phyloP scores from a whole-genome alignment of 495 filamentous ascomycete species.

The Bathelium albidoporum region DNA sequence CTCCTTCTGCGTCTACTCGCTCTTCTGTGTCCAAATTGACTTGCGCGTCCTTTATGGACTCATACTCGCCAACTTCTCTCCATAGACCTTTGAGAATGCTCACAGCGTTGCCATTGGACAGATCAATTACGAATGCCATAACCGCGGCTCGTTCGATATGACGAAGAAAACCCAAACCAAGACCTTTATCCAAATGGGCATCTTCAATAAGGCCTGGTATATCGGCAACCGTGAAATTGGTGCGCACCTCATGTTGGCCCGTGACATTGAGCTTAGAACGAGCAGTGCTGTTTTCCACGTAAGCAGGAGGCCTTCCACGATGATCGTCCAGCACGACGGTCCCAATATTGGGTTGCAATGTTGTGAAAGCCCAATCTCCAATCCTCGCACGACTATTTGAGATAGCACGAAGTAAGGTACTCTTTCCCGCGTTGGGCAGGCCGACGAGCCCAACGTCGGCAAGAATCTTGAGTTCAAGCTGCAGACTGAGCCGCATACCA shows the following conservation, averaged over 20 bases:
- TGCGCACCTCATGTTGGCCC: conserved; percentile 40
- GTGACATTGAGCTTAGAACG: conserved; percentile 21
- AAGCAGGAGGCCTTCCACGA: conserved; percentile 48
- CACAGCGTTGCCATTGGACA: conserved; percentile 69
- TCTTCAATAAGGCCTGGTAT: conserved; percentile 87
- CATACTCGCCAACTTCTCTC: conserved; percentile 81
- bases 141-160: conserved; percentile 91
- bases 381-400: conserved; percentile 78
- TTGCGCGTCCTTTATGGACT: conserved; percentile 55
- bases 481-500: conserved; percentile 65
- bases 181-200: conserved; percentile 83
- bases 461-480: conserved; percentile 88
- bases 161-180: conserved; percentile 83
- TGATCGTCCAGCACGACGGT: conserved; percentile 84
- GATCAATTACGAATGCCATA: conserved; percentile 86
- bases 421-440: conserved; percentile 92
- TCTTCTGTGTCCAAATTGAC: conserved; percentile 41
- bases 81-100: conserved; percentile 68
- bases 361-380: conserved; percentile 95
- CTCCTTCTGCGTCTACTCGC: conserved; percentile 14
- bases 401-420: conserved; percentile 77
- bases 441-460: conserved; percentile 93
- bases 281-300: background rate
- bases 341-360: conserved; percentile 84
- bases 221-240: conserved; percentile 85